These are phyloP conservation scores for Candida glaebosa DNA, from an alignment of 805 yeast genomes.

Conservation along the genomic window DNA sequence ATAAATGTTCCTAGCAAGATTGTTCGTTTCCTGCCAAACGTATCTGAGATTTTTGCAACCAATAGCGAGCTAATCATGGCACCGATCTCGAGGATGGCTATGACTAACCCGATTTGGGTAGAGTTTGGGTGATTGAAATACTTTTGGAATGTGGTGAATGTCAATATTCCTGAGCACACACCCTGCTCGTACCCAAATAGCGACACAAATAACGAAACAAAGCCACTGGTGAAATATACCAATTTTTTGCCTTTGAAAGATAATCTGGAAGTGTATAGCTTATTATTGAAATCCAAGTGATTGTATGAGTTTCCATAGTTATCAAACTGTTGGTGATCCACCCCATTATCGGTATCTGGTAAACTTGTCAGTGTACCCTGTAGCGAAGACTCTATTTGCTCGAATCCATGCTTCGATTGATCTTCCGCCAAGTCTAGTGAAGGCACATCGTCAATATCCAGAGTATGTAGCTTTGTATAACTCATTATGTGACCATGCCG, in stretches of 20 bases:
- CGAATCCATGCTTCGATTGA: no score
- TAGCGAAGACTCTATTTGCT: background rate
- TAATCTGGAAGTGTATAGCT: constrained; percentile 27
- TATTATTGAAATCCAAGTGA: constrained; percentile 35
- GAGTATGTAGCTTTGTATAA: no score
- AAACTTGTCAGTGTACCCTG: no score
- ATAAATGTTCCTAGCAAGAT: constrained; percentile 76
- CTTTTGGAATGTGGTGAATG: constrained; percentile 63
- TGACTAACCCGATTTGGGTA: constrained; percentile 77
- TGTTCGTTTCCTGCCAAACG: constrained; percentile 73
- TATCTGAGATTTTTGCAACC: constrained; percentile 76
- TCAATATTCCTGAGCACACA: constrained; percentile 82
- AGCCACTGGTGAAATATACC: constrained; percentile 44
- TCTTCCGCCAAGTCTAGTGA: no score
- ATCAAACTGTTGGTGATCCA: constrained; percentile 13
- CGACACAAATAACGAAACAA: constrained; percentile 42
- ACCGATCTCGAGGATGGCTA: constrained; percentile 84
- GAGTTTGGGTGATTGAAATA: constrained; percentile 75
- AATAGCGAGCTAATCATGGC: constrained; percentile 77
- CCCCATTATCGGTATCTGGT: no score
- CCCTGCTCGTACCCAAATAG: constrained; percentile 56
- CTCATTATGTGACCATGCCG: no score
- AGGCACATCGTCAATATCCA: no score
- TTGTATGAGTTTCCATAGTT: constrained; percentile 32
- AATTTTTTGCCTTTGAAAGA: constrained; percentile 36